Evolutionary conservation across 2,329 filamentous ascomycete genomes (phyloP), one percentile per base, ranked within the genome.

Genomic region (Curvularia sp.): DNA sequence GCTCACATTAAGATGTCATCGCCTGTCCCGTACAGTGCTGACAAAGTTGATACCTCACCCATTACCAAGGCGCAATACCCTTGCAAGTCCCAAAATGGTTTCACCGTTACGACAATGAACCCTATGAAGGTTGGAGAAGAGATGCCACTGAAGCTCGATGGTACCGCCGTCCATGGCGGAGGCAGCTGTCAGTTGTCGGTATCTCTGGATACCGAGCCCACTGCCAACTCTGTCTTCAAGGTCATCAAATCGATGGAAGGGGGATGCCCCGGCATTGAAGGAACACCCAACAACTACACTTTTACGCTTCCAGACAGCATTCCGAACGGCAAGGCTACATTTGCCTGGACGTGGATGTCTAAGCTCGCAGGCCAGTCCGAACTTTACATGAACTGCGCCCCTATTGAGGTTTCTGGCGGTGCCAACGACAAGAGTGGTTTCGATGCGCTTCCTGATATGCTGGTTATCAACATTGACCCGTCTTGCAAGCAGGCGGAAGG

Each of bases 341-440:
- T 98, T 5, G 92, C 92, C 0, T 97, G 93, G 92, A 93, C 92
- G 0, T 98, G 94, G 94, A 89, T 96, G 79, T 94, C 97, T 59
- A 89, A 89, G 41, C 9, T 74, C 45, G 74, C 93, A 7, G 94
- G 94, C 3, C 93, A 91, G 75, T 88, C 93, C 1, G 94, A 98
- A 75, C 89, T 97, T 82, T 70, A 69, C 84, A 96, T 96, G 93
- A 96, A 97, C 84, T 98, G 95, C 68, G 91, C 89, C 0, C 86
- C 90, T 0, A 78, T 96, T 53, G 85, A 81, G 0, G 82, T 97
- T 23, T 85, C 85, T 2, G 80, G 78, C 2, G 80, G 80, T 25
- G 73, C 78, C 2, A 71, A 75, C 38, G 84, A 86, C 36, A 71
- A 85, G 52, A 73, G 80, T 2, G 85, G 83, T 63, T 84, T 88